These are phyloP conservation scores for Euclidium syriacum DNA, from an alignment of 345 rosid species.

Conservation along the genomic window DNA sequence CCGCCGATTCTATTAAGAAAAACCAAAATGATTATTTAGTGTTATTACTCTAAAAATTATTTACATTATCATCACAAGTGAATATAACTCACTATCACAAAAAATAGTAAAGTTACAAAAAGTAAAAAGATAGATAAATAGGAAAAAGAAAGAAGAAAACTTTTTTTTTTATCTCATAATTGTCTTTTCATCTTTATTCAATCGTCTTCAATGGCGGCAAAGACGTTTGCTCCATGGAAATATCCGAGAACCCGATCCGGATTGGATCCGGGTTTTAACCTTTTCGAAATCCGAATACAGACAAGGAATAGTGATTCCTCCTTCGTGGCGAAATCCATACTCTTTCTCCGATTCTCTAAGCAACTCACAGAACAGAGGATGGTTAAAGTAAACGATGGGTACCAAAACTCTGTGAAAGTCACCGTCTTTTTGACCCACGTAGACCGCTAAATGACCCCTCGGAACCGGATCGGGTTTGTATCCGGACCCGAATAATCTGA, in stretches of 20 bases:
- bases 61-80: conserved; percentile 23
- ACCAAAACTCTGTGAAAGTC: conserved; percentile 71
- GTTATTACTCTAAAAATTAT: background rate
- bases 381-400: conserved; percentile 86
- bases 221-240: conserved; percentile 39
- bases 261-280: conserved; percentile 63
- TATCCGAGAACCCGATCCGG: conserved; percentile 42
- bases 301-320: conserved; percentile 91
- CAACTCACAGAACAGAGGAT: conserved; percentile 80
- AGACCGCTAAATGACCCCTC: conserved; percentile 73
- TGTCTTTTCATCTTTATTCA: too few relatives aligned
- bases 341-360: conserved; percentile 71
- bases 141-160: conserved; percentile 2
- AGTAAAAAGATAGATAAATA: background rate
- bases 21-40: too few relatives aligned
- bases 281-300: conserved; percentile 73
- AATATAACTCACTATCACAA: background rate
- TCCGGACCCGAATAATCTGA: conserved; percentile 44
- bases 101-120: conserved; percentile 12
- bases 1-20: too few relatives aligned
- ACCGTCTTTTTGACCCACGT: conserved; percentile 72
- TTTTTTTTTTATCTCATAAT: background rate
- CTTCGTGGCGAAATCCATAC: conserved; percentile 75
- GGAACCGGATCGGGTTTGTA: conserved; percentile 46
- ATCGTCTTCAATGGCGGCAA: conserved; percentile 23